Evolutionary conservation across 1,284 basidiomycete species (phyloP).

Genomic region (Ganoderma resinaceum): DNA sequence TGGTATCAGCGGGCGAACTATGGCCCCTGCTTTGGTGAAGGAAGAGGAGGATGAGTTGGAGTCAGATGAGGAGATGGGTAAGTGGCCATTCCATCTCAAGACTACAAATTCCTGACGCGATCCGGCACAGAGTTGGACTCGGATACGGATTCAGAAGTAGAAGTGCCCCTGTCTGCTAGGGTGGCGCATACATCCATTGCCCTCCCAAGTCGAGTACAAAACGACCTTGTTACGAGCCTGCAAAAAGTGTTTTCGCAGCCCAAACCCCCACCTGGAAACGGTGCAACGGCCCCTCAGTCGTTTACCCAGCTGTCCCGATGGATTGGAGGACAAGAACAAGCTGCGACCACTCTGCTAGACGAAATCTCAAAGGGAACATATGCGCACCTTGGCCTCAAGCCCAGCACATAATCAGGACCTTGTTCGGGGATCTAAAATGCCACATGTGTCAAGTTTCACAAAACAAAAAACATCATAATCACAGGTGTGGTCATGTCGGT

Average conservation of each 20-base stretch:
- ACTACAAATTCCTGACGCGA: not conserved
- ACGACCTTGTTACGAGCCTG: slow-evolving; percentile 13
- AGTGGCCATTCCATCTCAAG: not conserved
- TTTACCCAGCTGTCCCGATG: slow-evolving; percentile 17
- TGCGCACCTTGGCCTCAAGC: slow-evolving; percentile 4
- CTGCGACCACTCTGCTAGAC: not conserved
- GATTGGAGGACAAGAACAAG: slow-evolving; percentile 13
- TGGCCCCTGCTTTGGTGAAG: not conserved
- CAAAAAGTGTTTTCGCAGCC: slow-evolving; percentile 4
- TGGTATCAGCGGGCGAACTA: not conserved
- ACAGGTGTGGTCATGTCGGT: slow-evolving; percentile 10
- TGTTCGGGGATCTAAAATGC: not conserved
- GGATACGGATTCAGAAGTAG: not conserved
- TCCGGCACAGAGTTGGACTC: not conserved
- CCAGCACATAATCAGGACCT: not conserved
- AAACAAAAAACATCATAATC: not conserved
- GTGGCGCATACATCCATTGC: not conserved
- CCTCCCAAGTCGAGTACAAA: not conserved
- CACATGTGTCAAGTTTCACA: not conserved
- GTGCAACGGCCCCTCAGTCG: slow-evolving; percentile 9
- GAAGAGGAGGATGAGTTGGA: slow-evolving; percentile 18
- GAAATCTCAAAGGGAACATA: slow-evolving; percentile 3
- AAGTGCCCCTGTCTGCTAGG: not conserved
- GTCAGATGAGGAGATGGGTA: slow-evolving; percentile 19
- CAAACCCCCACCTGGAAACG: not conserved